These are phyloP conservation scores for Pseudomassariella vexata DNA, from an alignment of 2,329 filamentous ascomycete species.

Conservation along the genomic window DNA sequence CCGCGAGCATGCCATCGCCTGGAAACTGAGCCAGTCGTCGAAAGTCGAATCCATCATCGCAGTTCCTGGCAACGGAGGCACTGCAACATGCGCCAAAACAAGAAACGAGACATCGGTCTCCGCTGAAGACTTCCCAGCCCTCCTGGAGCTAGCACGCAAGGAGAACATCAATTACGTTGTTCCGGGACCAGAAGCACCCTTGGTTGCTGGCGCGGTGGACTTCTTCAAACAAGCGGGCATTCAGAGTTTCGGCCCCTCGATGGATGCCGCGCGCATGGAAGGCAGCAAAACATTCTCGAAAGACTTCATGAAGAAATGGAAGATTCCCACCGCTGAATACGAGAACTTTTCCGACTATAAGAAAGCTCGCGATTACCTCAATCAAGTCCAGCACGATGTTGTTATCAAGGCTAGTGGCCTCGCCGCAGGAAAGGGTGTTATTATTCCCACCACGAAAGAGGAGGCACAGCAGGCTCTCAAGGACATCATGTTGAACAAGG, in stretches of 20 bases:
- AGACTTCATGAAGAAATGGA: constrained; percentile 90
- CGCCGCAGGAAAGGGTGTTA: constrained; percentile 92
- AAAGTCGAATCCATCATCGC: constrained; percentile 69
- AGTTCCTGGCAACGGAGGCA: constrained; percentile 82
- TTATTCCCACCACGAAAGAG: constrained; percentile 74
- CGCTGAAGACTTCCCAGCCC: constrained; percentile 69
- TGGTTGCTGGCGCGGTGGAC: constrained; percentile 84
- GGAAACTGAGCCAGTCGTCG: constrained; percentile 83
- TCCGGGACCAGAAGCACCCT: constrained; percentile 86
- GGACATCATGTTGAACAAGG: constrained; percentile 83
- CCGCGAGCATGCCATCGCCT: constrained; percentile 88
- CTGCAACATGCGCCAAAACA: constrained; percentile 63
- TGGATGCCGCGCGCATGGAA: constrained; percentile 82
- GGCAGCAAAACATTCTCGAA: constrained; percentile 97
- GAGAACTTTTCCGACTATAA: constrained; percentile 80
- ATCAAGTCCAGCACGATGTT: constrained; percentile 63
- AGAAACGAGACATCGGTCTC: constrained; percentile 65
- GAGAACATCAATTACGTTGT: constrained; percentile 77
- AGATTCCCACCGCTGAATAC: constrained; percentile 87
- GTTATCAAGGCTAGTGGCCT: constrained; percentile 94
- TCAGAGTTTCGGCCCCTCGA: constrained; percentile 78
- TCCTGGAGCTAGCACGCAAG: constrained; percentile 69
- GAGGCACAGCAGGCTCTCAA: constrained; percentile 78
- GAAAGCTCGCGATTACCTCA: constrained; percentile 67
- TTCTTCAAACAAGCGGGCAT: constrained; percentile 68